phyloP scores from a whole-genome alignment of 441 rosid genomes.

The Jatropha podagrica region DNA sequence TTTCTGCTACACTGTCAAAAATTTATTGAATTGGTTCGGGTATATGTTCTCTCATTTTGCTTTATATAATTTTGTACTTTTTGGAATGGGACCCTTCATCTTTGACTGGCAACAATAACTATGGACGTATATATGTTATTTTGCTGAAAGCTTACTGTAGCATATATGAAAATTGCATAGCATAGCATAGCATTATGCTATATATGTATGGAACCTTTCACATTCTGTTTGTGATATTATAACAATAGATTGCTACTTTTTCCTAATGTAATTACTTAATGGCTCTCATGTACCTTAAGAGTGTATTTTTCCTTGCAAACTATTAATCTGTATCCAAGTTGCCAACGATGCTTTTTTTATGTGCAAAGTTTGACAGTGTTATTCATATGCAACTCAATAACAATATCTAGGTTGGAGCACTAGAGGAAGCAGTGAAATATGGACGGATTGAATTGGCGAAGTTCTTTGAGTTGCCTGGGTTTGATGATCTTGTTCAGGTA shows the following conservation, averaged over 20 bases:
- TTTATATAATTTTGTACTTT: not conserved
- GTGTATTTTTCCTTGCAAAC: not conserved
- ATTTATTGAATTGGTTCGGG: conserved; percentile 92
- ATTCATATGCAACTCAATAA: not conserved
- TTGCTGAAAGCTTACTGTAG: not conserved
- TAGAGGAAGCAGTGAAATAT: conserved; percentile 72
- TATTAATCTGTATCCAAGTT: not conserved
- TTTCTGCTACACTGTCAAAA: conserved; percentile 90
- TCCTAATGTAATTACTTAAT: not conserved
- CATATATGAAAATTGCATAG: not conserved
- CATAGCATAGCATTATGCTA: not conserved
- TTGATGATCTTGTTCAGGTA: conserved; percentile 66
- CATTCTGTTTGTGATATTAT: not conserved
- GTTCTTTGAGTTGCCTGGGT: conserved; percentile 49
- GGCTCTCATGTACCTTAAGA: not conserved
- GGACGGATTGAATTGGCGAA: conserved; percentile 73
- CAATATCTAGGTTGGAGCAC: conserved; percentile 58
- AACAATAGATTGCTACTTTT: not conserved
- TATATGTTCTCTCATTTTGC: conserved; percentile 39
- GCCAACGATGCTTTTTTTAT: not conserved
- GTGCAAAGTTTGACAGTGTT: not conserved
- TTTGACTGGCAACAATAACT: not conserved
- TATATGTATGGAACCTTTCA: not conserved
- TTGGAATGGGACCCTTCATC: not conserved
- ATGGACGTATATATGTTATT: not conserved